phyloP scores from a whole-genome alignment of 179 eudicot species.

The Spinacia oleracea region DNA sequence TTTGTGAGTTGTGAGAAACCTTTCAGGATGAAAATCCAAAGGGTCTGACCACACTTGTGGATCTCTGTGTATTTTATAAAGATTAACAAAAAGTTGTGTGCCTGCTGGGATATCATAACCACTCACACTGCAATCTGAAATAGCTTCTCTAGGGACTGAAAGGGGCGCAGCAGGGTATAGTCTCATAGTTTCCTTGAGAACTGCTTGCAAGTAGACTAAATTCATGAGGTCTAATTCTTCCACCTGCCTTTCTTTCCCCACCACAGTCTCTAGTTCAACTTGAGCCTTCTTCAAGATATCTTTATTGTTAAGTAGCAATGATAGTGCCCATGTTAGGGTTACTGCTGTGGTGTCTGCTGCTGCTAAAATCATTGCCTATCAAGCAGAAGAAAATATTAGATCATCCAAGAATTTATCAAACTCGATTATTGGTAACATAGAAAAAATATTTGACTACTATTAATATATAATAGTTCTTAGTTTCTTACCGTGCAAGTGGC shows the following conservation, averaged over 20 bases:
- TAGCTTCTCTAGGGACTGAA: conserved; percentile 15
- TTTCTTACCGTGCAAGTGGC: background rate
- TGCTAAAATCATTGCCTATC: background rate
- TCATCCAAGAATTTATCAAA: background rate
- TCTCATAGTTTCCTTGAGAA: conserved; percentile 23
- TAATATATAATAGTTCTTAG: background rate
- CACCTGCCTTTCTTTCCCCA: conserved; percentile 21
- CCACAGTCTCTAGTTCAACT: conserved; percentile 12
- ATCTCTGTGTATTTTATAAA: conserved; percentile 21
- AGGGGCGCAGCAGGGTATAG: conserved; percentile 24
- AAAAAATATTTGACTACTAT: no score
- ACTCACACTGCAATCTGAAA: conserved; percentile 21
- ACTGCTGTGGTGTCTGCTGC: conserved; percentile 21
- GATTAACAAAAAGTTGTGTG: conserved; percentile 23
- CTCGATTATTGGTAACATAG: background rate
- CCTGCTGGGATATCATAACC: conserved; percentile 26
- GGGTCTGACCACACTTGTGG: conserved; percentile 14
- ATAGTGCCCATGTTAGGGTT: conserved; percentile 23
- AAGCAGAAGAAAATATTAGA: background rate
- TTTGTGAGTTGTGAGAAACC: background rate
- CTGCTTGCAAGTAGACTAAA: conserved; percentile 24
- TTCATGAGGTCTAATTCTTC: conserved; percentile 19
- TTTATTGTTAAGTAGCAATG: conserved; percentile 24
- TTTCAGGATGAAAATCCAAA: background rate
- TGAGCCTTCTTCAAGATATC: conserved; percentile 12